Conservation (phyloP, 2,329 filamentous ascomycete genomes). For the Aspergillus thermomutatus region DNA sequence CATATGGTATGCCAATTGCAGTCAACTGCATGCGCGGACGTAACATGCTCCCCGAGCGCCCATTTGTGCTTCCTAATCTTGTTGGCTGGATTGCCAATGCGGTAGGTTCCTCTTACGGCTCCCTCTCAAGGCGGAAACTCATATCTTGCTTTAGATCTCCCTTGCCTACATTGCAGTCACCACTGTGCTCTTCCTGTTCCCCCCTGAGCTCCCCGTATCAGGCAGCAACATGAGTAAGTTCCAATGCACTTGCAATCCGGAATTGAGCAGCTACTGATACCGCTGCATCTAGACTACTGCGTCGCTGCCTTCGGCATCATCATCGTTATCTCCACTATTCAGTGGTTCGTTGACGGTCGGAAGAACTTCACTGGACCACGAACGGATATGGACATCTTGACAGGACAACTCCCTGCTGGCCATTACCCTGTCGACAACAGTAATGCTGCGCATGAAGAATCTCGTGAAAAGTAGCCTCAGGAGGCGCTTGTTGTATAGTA, state of each 20-base stretch:
- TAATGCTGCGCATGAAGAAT: neutral
- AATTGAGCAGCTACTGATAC: conserved; percentile 3
- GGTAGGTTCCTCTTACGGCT: conserved; percentile 28
- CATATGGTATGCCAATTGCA: conserved; percentile 70
- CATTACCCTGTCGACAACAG: neutral
- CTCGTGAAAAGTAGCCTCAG: neutral
- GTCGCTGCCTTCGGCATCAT: conserved; percentile 57
- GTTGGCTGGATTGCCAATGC: conserved; percentile 61
- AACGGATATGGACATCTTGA: conserved; percentile 39
- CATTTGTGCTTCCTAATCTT: conserved; percentile 54
- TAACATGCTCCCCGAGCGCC: conserved; percentile 59
- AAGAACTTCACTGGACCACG: conserved; percentile 59
- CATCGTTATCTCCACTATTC: conserved; percentile 53
- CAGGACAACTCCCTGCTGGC: conserved; percentile 17
- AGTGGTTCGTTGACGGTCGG: conserved; percentile 59
- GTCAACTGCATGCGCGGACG: conserved; percentile 67
- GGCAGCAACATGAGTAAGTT: conserved; percentile 65
- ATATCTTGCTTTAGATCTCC: conserved; percentile 43
- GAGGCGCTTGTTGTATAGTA: neutral
- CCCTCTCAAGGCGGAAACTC: neutral
- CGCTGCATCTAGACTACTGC: conserved; percentile 34
- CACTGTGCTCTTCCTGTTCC: conserved; percentile 72
- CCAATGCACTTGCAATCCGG: neutral
- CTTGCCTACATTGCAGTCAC: conserved; percentile 67
- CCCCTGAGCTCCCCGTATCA: conserved; percentile 62